Evolutionary conservation across 495 filamentous ascomycete genomes (phyloP).

Genomic region (Xanthoparmelia taractica): DNA sequence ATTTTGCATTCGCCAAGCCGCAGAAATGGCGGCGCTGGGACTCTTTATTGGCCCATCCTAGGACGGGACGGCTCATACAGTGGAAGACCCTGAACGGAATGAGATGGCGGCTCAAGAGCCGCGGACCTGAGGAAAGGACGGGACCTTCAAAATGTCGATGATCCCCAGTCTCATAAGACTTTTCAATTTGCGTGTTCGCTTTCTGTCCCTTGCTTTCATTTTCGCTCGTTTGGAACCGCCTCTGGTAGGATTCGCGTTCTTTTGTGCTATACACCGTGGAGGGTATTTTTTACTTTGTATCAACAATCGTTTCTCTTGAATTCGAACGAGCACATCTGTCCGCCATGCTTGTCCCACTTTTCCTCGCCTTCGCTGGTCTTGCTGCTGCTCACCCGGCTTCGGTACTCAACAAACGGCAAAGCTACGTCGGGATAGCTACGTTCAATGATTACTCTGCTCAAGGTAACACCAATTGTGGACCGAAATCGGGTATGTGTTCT

Average conservation of each 20-base stretch:
- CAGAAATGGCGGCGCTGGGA: neutral
- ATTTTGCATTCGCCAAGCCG: neutral
- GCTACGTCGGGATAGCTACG: constrained; percentile 14
- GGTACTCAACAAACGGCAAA: neutral
- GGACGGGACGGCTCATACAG: neutral
- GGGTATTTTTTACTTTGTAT: neutral
- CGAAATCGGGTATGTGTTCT: constrained; percentile 7
- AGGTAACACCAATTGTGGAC: constrained; percentile 10
- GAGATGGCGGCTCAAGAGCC: neutral
- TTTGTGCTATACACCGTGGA: neutral
- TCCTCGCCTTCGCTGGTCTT: constrained; percentile 4
- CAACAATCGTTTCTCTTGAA: neutral
- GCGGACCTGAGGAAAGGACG: neutral
- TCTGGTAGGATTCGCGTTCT: neutral
- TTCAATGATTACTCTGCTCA: constrained; percentile 20
- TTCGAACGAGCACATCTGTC: neutral
- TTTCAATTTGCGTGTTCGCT: neutral
- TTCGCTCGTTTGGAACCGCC: neutral
- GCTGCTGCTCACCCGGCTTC: constrained; percentile 3
- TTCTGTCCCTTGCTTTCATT: neutral
- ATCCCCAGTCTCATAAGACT: neutral
- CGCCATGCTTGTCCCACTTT: constrained; percentile 3
- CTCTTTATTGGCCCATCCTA: neutral
- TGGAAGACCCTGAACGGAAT: neutral
- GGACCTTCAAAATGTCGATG: neutral